These are phyloP conservation scores for Zizania latifolia DNA, from an alignment of 176 grass and related monocot genomes.

Conservation along the genomic window DNA sequence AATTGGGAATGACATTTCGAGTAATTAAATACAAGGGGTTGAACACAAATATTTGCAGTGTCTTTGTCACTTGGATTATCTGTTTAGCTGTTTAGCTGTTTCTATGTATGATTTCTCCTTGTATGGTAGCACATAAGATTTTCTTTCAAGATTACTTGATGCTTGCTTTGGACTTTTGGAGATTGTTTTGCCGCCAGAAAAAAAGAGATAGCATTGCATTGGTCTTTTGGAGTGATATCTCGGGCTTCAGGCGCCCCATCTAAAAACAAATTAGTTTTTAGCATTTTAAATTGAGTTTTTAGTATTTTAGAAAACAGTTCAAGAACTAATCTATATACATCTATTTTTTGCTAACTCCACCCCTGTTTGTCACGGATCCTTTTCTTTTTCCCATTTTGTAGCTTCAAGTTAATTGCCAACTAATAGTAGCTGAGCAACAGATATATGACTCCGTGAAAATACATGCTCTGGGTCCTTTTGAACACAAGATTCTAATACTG, in stretches of 20 bases:
- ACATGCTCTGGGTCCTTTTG: too few species aligned
- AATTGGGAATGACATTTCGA: too few species aligned
- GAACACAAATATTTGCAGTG: neutral
- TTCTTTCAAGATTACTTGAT: slow-evolving; percentile 24
- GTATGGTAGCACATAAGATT: neutral
- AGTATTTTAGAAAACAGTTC: neutral
- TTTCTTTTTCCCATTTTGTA: neutral
- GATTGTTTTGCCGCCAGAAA: neutral
- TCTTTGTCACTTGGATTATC: slow-evolving; percentile 5
- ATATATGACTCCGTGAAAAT: too few species aligned
- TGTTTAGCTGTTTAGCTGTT: neutral
- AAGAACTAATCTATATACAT: too few species aligned
- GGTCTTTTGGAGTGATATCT: too few species aligned
- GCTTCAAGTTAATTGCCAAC: neutral
- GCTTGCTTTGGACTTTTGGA: neutral
- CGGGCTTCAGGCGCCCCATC: too few species aligned
- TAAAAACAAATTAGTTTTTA: too few species aligned
- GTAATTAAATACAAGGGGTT: neutral
- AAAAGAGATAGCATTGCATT: too few species aligned
- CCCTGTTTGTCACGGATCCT: too few species aligned
- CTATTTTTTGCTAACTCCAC: too few species aligned
- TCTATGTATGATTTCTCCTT: neutral
- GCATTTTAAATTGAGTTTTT: too few species aligned
- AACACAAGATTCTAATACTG: too few species aligned
- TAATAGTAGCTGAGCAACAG: neutral